Evolutionary conservation across 352 stramenopile genomes (phyloP).

Genomic region (Phytophthora agathidicida): DNA sequence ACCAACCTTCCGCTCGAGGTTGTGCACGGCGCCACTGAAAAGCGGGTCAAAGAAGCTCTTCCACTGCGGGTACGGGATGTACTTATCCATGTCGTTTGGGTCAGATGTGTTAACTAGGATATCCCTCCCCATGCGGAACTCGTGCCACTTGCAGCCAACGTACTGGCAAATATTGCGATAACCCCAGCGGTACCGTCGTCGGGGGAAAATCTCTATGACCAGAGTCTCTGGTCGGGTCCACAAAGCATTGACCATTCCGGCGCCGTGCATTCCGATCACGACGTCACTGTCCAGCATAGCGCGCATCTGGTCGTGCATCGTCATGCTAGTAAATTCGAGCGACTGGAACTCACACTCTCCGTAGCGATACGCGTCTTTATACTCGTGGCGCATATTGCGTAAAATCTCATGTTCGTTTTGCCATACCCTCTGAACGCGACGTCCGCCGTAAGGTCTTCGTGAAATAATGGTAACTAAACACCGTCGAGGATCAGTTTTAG

Average conservation of each 20-base stretch:
- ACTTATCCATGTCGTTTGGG: slow-evolving; percentile 57
- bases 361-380: slow-evolving; percentile 32
- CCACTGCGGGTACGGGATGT: slow-evolving; percentile 54
- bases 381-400: slow-evolving; percentile 42
- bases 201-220: slow-evolving; percentile 75
- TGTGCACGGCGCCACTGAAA: slow-evolving; percentile 28
- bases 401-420: slow-evolving; percentile 61
- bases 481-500: slow-evolving; percentile 6
- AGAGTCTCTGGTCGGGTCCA: slow-evolving; percentile 57
- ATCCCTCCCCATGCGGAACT: slow-evolving; percentile 46
- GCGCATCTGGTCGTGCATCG: slow-evolving; percentile 62
- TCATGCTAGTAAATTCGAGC: slow-evolving; percentile 64
- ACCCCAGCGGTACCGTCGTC: slow-evolving; percentile 51
- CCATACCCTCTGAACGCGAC: slow-evolving; percentile 59
- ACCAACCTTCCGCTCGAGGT: slow-evolving; percentile 9
- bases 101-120: slow-evolving; percentile 27
- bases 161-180: slow-evolving; percentile 79
- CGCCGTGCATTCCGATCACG: slow-evolving; percentile 80
- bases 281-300: slow-evolving; percentile 65
- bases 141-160: slow-evolving; percentile 64
- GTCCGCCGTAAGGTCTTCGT: slow-evolving; percentile 48
- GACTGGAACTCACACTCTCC: slow-evolving; percentile 47
- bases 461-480: slow-evolving; percentile 59
- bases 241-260: slow-evolving; percentile 76
- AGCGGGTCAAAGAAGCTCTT: slow-evolving; percentile 55